Base-by-base conservation (phyloP, 1,284 basidiomycete genomes). In the Cutaneotrichosporon sp. region DNA sequence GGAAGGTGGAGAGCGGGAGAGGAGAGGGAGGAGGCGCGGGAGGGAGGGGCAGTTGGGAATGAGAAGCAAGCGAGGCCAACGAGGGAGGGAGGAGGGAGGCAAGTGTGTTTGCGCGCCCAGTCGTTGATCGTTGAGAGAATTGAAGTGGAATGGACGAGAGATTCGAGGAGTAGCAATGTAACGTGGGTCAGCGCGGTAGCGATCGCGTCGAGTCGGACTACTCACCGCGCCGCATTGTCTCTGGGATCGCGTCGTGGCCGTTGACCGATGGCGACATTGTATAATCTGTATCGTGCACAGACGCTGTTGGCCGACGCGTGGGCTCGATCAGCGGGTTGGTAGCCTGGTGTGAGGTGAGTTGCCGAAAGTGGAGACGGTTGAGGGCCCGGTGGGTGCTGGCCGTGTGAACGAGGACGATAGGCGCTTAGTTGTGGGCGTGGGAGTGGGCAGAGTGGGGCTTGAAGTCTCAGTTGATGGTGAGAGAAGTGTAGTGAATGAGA, bases 181-280 rank as follows among this genome's bases (percentile, higher is more conserved):
- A 49, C 25, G 47, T 9, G 10, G 31, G 47, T 50, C 47, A 50
- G 47, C 38, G 38, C 38, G 7, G 18, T n/a, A 42, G 18, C n/a
- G 5, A 4, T 4, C 11, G 11, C 9, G 2, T 7, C 51, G n/a
- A 31, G 14, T 13, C 18, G 18, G 11, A 6, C 13, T 1, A 58
- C 56, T 51, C 49, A 58, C 56, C 56, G 27, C 45, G 51, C 22
- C 56, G 47, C 56, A 58, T 58, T 16, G 56, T 9, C 34, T 50
- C 36, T 20, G 56, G 56, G 47, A 43, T 51, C 7, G 56, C 47
- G 34, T 51, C 56, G 38, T 42, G 38, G 18, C 8, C 6, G 38
- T 42, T 42, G 38, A 4, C 38, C 18, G 18, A 42, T 42, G 38
- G 38, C 18, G 38, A 42, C 38, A 42, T 42, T 42, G 14, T 42